These are phyloP conservation scores for Sisymbrium altissimum DNA, from an alignment of 345 rosid species.

Conservation along the genomic window DNA sequence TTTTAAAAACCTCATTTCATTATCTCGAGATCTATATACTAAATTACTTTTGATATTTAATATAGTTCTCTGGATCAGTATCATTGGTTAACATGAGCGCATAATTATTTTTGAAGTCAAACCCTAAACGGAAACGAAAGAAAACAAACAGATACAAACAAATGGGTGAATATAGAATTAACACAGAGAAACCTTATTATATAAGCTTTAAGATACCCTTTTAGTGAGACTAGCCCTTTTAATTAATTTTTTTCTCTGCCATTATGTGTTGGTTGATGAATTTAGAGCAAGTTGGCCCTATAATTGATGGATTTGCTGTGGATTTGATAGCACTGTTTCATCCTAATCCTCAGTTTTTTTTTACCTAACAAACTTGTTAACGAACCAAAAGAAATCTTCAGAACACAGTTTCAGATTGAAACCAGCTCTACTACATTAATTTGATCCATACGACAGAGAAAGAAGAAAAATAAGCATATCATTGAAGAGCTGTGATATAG, in stretches of 20 bases:
- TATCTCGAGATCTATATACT: slow-evolving; percentile 13
- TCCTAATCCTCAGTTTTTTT: not conserved
- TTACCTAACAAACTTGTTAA: slow-evolving; percentile 4
- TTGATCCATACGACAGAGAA: not conserved
- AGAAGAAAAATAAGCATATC: not conserved
- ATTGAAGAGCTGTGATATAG: not conserved
- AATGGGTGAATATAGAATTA: not conserved
- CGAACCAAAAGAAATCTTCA: slow-evolving; percentile 1
- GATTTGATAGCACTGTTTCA: slow-evolving; percentile 16
- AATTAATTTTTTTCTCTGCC: not conserved
- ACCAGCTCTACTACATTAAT: not conserved
- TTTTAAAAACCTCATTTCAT: not conserved
- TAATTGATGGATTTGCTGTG: slow-evolving; percentile 21
- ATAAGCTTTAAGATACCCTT: not conserved
- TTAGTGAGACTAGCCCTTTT: not conserved
- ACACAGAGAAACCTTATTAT: slow-evolving; percentile 11
- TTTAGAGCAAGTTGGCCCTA: not conserved
- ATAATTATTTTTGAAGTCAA: slow-evolving; percentile 13
- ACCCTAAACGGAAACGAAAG: slow-evolving; percentile 17
- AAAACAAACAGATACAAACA: slow-evolving; percentile 24
- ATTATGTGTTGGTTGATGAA: slow-evolving; percentile 20
- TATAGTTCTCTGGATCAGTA: not conserved
- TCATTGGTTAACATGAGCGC: slow-evolving; percentile 14
- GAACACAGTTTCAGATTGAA: not conserved
- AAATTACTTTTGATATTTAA: not conserved